Base-by-base conservation (phyloP, 2,329 filamentous ascomycete genomes). In the Talaromyces rugulosus region DNA sequence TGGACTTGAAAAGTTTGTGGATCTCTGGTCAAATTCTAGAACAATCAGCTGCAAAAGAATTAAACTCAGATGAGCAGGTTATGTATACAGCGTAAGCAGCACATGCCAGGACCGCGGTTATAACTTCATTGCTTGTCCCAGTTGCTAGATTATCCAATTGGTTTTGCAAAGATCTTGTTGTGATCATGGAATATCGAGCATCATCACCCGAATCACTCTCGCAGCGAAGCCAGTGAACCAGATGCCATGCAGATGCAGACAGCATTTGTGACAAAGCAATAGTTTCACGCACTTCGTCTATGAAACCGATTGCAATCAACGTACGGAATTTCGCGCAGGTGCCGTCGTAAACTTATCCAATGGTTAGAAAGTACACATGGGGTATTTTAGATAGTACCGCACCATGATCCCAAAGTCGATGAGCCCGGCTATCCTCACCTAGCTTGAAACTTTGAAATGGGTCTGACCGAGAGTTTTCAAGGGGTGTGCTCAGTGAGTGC, bases 291-390 rank as follows among this genome's bases (percentile, higher is more conserved):
- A 16, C 36, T 42, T n/a, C 16, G 34, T 36, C 27, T n/a, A 57
- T 14, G 36, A 57, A 57, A 30, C 55, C 55, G n/a, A 44, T 44
- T 12, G 55, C 16, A 57, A 42, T 47, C n/a, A 57, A 27, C 1
- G 54, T 36, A 57, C 55, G 55, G 14, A 57, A 57, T 47, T 57
- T 57, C 9, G 55, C 33, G n/a, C 36, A 57, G 23, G 55, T 57
- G 12, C 55, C 55, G 23, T 57, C 55, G 23, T 57, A 57, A 11
- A 27, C 55, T 47, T 34, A 23, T 23, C 8, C 28, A 42, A 44
- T n/a, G 23, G 27, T 40, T 14, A 55, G 53, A 14, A 1, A 16
- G 11, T 40, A 27, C 33, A 3, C 55, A 47, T 40, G n/a, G n/a
- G 14, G 27, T 28, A 11, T 8, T 28, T 30, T 2, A 56, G 28